phyloP scores from a whole-genome alignment of 495 filamentous ascomycete species.

The Cryomyces minteri region DNA sequence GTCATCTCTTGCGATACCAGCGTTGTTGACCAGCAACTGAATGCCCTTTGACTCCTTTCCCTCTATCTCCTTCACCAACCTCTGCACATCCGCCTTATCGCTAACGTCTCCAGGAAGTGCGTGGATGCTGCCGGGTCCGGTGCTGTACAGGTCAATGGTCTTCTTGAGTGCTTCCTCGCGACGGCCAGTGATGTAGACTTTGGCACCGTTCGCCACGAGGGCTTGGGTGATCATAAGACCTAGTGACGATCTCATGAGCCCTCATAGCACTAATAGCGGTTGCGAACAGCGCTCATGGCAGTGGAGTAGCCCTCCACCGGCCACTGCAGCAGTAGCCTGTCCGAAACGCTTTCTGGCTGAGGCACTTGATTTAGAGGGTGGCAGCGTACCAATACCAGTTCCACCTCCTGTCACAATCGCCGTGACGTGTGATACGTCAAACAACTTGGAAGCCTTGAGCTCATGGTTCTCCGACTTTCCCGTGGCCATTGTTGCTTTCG shows the following conservation, averaged over 20 bases:
- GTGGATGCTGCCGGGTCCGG: conserved; percentile 10
- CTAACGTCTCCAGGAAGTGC: conserved; percentile 14
- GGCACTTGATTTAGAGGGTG: too few species aligned
- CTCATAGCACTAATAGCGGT: too few species aligned
- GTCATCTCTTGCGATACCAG: conserved; percentile 19
- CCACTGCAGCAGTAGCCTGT: conserved; percentile 2
- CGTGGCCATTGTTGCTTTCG: conserved; percentile 2
- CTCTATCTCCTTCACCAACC: conserved; percentile 14
- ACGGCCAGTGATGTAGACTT: conserved; percentile 24
- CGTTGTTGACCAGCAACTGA: conserved; percentile 20
- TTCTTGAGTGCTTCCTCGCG: conserved; percentile 14
- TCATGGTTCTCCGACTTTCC: conserved; percentile 13
- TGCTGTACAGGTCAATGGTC: conserved; percentile 12
- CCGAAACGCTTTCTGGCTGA: not conserved
- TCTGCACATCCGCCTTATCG: conserved; percentile 12
- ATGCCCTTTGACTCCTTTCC: conserved; percentile 17
- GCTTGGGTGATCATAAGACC: conserved; percentile 69
- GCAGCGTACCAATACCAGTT: conserved; percentile 3
- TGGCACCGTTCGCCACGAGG: conserved; percentile 61
- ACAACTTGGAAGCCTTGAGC: conserved; percentile 15
- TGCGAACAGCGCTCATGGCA: too few species aligned
- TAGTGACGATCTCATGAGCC: conserved; percentile 13
- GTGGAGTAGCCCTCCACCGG: too few species aligned
- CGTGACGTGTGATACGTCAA: conserved; percentile 18
- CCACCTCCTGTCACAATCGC: conserved; percentile 20